Base-by-base conservation (phyloP, 148 eudicot species). In the Rhododendron simsii region DNA sequence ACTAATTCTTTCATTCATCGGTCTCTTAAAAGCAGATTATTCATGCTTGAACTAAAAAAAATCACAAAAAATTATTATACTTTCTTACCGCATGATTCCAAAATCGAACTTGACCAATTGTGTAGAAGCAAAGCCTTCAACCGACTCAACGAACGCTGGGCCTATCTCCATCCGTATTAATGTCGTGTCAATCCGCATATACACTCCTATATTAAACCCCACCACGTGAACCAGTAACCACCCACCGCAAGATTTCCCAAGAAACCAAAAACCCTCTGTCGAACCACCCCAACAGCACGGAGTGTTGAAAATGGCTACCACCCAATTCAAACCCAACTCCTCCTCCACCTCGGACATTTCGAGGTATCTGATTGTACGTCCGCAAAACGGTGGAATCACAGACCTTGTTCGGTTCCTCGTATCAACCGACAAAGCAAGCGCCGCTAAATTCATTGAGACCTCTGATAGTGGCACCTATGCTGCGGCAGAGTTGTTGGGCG, bases 331-430 rank as follows among this genome's bases (percentile, higher is more conserved):
- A 10, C 48, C 45, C 47, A 26, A 16, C 33, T 7, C 35, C 33
- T 20, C 4, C 15, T 47, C 59, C 53, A 10, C 53, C 33, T 20
- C 79, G 10, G 45, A 50, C 7, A 21, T 18, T 53, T 84, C 78
- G 26, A 90, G 86, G 86, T 93, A 90, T 85, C 83, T 94, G 87
- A 93, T 94, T 85, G 88, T 95, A 39, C 87, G 90, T 23, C 90
- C 95, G n/a, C 90, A 91, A 45, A 89, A 83, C 35, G 96, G 92
- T 23, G 93, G 95, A 10, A 21, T 92, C 55, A 14, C 67, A 35
- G 93, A 95, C 85, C 89, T 95, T 14, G 87, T 91, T 84, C 84
- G 87, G 74, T 89, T 94, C 87, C 83, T 89, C 85, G 83, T 83
- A 21, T 84, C 78, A 1, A 83, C 85, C 26, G 82, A 89, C 85